Percentiles rank a stretch among this genome's conserved stretches.
Evolutionary conservation across 805 yeast species (phyloP).

Genomic region (Lipomyces mesembrius): DNA sequence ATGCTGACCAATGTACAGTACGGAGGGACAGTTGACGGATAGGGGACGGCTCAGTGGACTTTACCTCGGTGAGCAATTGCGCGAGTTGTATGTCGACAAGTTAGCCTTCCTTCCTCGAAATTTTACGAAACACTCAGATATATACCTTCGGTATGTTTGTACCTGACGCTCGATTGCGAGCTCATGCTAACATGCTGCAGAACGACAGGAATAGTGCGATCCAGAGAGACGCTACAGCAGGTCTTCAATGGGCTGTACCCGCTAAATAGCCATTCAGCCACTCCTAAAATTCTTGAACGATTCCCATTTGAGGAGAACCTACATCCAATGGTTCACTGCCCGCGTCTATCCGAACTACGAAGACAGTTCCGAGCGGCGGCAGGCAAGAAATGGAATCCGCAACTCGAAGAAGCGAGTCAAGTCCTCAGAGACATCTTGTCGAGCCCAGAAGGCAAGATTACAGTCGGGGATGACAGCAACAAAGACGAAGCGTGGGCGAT

Average conservation of each 20-base stretch:
- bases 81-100: slow-evolving; percentile 35
- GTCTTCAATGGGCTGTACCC: slow-evolving; percentile 38
- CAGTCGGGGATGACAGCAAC: slow-evolving; percentile 12
- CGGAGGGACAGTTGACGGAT: slow-evolving; percentile 37
- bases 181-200: background rate
- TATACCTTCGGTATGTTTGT: slow-evolving; percentile 26
- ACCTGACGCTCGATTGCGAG: background rate
- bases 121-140: slow-evolving; percentile 19
- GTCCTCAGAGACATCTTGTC: slow-evolving; percentile 20
- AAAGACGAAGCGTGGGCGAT: slow-evolving; percentile 34
- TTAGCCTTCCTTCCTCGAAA: slow-evolving; percentile 30
- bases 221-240: slow-evolving; percentile 37
- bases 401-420: slow-evolving; percentile 22
- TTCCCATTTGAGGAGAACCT: slow-evolving; percentile 38
- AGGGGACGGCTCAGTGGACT: slow-evolving; percentile 32
- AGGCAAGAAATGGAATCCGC: slow-evolving; percentile 35
- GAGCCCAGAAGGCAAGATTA: slow-evolving; percentile 11
- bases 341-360: slow-evolving; percentile 31
- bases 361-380: slow-evolving; percentile 30
- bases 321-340: slow-evolving; percentile 32
- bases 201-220: slow-evolving; percentile 34
- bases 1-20: background rate
- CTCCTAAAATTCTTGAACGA: slow-evolving; percentile 32
- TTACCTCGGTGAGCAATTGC: slow-evolving; percentile 30
- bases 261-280: slow-evolving; percentile 11